phyloP scores from a whole-genome alignment of 768 basidiomycete genomes.

The Crepidotus variabilis region DNA sequence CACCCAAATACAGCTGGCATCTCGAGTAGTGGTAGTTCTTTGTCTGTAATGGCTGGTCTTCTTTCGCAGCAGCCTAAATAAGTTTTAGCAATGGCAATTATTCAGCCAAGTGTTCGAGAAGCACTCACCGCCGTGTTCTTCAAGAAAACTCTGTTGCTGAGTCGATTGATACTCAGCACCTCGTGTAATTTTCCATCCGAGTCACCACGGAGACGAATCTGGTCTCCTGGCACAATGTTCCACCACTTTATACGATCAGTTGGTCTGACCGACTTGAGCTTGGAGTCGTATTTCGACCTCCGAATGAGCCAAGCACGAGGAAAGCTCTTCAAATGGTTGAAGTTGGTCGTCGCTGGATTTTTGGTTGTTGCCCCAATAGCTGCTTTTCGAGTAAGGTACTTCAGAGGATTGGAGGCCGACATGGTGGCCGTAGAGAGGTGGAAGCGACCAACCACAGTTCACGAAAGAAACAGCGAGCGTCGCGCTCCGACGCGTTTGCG shows the following conservation, averaged over 20 bases:
- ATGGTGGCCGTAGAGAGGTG: background rate
- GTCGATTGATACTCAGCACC: slow-evolving; percentile 69
- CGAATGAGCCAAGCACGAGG: slow-evolving; percentile 52
- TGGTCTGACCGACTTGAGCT: slow-evolving; percentile 53
- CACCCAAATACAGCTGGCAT: slow-evolving; percentile 75
- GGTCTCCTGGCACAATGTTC: slow-evolving; percentile 87
- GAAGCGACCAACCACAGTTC: background rate
- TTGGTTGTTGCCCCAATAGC: slow-evolving; percentile 47
- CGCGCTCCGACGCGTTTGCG: slow-evolving; percentile 2
- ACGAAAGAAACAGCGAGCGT: background rate
- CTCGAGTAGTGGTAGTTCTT: slow-evolving; percentile 71
- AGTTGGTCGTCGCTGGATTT: slow-evolving; percentile 57
- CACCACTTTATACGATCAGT: slow-evolving; percentile 78
- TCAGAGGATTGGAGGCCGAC: slow-evolving; percentile 22
- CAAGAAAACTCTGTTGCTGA: slow-evolving; percentile 66
- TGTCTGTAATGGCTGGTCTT: slow-evolving; percentile 29
- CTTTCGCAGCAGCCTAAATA: slow-evolving; percentile 15
- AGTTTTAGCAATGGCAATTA: background rate
- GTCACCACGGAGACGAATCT: slow-evolving; percentile 68
- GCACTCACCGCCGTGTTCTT: slow-evolving; percentile 34
- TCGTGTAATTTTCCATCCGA: slow-evolving; percentile 56
- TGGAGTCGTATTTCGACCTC: slow-evolving; percentile 38
- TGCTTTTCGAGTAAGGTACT: slow-evolving; percentile 30
- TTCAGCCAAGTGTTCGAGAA: background rate
- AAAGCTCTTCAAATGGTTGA: slow-evolving; percentile 60